phyloP scores from a whole-genome alignment of 441 rosid species.

The Populus hybrid region DNA sequence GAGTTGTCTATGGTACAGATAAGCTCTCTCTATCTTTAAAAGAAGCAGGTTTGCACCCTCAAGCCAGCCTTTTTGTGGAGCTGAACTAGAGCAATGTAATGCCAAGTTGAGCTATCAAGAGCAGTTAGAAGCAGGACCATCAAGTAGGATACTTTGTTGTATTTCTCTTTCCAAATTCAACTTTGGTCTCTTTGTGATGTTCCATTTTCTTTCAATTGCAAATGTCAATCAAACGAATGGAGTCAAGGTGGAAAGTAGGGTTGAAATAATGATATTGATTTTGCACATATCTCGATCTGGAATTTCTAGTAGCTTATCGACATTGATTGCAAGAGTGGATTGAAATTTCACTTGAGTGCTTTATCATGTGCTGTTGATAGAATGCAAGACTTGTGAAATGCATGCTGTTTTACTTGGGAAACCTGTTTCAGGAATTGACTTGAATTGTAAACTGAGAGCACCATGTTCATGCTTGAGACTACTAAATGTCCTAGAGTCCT shows the following conservation, averaged over 20 bases:
- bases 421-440: background rate
- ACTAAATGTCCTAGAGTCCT: background rate
- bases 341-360: background rate
- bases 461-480: background rate
- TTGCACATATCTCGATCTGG: slow-evolving; percentile 12
- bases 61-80: slow-evolving; percentile 97
- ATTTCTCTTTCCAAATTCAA: slow-evolving; percentile 13
- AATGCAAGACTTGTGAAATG: background rate
- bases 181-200: slow-evolving; percentile 9
- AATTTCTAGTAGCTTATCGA: slow-evolving; percentile 2
- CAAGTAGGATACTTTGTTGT: slow-evolving; percentile 16
- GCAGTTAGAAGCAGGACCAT: slow-evolving; percentile 11
- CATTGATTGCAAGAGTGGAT: background rate
- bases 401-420: background rate
- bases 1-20: slow-evolving; percentile 63
- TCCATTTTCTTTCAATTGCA: slow-evolving; percentile 13
- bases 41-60: slow-evolving; percentile 95
- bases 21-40: slow-evolving; percentile 57
- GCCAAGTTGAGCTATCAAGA: slow-evolving; percentile 8
- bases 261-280: slow-evolving; percentile 26
- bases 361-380: background rate
- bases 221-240: background rate
- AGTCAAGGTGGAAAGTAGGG: slow-evolving; percentile 1
- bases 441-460: background rate
- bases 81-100: slow-evolving; percentile 40